Percentiles rank a stretch among this genome's conserved stretches.
Evolutionary conservation across 768 basidiomycete species (phyloP).

Genomic region (Suillus occidentalis): DNA sequence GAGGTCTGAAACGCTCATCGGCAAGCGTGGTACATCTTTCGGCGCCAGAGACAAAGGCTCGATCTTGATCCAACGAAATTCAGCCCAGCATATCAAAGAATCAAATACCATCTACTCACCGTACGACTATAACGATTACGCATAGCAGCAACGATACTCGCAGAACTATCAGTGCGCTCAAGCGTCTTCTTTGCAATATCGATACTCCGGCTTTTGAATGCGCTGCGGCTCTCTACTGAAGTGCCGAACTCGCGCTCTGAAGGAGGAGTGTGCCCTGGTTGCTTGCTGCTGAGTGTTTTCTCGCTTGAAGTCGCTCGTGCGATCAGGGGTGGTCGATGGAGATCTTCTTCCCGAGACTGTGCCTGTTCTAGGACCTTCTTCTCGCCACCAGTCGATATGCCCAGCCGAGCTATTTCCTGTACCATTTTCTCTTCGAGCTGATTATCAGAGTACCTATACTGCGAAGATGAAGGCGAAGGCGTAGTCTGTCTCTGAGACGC

Average conservation of each 20-base stretch:
- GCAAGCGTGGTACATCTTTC: conserved; percentile 62
- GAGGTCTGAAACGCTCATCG: conserved; percentile 61
- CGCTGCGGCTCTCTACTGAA: conserved; percentile 17
- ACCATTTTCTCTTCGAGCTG: not conserved
- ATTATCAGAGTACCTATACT: conserved; percentile 8
- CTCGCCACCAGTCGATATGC: conserved; percentile 1
- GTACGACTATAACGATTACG: conserved; percentile 58
- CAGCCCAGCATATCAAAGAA: conserved; percentile 1
- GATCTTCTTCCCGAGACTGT: conserved; percentile 10
- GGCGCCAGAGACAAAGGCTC: conserved; percentile 53
- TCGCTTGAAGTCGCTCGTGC: conserved; percentile 20
- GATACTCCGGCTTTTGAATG: conserved; percentile 29
- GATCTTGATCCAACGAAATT: conserved; percentile 35
- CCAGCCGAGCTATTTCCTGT: conserved; percentile 1
- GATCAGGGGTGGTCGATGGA: conserved; percentile 24
- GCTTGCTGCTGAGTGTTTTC: conserved; percentile 19
- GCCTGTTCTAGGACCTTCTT: not conserved
- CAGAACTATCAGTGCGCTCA: conserved; percentile 54
- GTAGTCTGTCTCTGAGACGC: conserved; percentile 11
- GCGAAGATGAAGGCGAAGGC: conserved; percentile 4
- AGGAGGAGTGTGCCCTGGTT: conserved; percentile 11
- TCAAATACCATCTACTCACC: conserved; percentile 39
- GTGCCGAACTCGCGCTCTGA: conserved; percentile 37
- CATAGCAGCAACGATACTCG: conserved; percentile 68
- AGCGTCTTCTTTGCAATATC: conserved; percentile 35